Conservation (phyloP, 2,329 filamentous ascomycete genomes). For the Lasiodiplodia hormozganensis region DNA sequence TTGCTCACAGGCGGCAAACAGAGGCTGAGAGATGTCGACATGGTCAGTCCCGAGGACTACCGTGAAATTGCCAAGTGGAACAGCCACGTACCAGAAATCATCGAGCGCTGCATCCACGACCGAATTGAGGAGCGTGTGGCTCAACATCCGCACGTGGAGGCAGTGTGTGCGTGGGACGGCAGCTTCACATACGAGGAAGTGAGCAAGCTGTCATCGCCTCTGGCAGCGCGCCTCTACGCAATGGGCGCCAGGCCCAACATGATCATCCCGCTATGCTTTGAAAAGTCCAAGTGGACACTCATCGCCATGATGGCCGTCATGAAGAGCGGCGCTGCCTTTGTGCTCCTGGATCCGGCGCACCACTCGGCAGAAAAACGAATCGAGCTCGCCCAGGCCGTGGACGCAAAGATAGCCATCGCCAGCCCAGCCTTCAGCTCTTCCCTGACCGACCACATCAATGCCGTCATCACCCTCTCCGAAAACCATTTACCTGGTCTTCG, state of each 20-base stretch:
- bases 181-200: slow-evolving; percentile 69
- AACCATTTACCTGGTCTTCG: slow-evolving; percentile 29
- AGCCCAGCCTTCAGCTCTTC: slow-evolving; percentile 41
- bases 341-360: slow-evolving; percentile 69
- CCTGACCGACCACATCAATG: slow-evolving; percentile 37
- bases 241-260: slow-evolving; percentile 59
- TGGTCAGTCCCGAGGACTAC: not conserved
- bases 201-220: slow-evolving; percentile 67
- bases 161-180: slow-evolving; percentile 16
- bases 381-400: slow-evolving; percentile 65
- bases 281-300: slow-evolving; percentile 78
- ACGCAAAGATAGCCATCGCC: slow-evolving; percentile 65
- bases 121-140: slow-evolving; percentile 30
- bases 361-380: slow-evolving; percentile 63
- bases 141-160: slow-evolving; percentile 30
- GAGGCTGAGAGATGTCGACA: not conserved
- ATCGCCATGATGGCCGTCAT: slow-evolving; percentile 74
- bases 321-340: slow-evolving; percentile 78
- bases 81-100: slow-evolving; percentile 28
- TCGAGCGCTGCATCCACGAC: slow-evolving; percentile 30
- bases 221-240: slow-evolving; percentile 64
- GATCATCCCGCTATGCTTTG: slow-evolving; percentile 75
- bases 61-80: not conserved
- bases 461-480: slow-evolving; percentile 31
- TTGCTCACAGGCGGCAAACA: not conserved